A percentile compares a stretch with the other conserved stretches of the same genome.
Evolutionary conservation across 306 rosid genomes (phyloP).

Genomic region (Dicorynia guianensis): DNA sequence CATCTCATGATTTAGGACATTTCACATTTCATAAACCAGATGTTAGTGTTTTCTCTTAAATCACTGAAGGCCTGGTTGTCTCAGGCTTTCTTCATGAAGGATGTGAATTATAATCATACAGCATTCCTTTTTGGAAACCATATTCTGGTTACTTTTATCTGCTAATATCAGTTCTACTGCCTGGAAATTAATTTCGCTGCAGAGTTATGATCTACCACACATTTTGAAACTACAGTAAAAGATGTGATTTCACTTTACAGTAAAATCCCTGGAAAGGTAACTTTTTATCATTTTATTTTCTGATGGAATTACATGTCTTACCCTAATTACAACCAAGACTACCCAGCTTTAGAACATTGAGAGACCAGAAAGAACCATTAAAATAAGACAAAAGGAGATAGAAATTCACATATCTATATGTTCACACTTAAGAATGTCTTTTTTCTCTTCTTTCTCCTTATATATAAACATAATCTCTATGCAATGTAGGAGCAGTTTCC

Average conservation of each 20-base stretch:
- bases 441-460: too few species aligned
- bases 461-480: too few species aligned
- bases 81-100: slow-evolving; percentile 4
- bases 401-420: background rate
- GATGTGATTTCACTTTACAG: slow-evolving; percentile 72
- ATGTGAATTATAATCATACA: slow-evolving; percentile 18
- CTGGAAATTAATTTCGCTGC: slow-evolving; percentile 41
- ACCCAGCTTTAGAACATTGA: background rate
- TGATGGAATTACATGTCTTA: slow-evolving; percentile 13
- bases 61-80: background rate
- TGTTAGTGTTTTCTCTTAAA: too few species aligned
- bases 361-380: slow-evolving; percentile 25
- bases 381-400: background rate
- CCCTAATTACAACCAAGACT: background rate
- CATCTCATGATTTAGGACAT: background rate
- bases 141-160: slow-evolving; percentile 21
- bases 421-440: too few species aligned
- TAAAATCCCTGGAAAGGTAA: slow-evolving; percentile 85
- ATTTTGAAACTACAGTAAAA: slow-evolving; percentile 82
- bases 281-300: background rate
- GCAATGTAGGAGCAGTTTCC: background rate
- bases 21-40: background rate
- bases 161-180: slow-evolving; percentile 20
- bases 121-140: slow-evolving; percentile 2
- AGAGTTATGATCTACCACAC: slow-evolving; percentile 89